Conservation (phyloP, 169 alveolate species). For the Cryptosporidium ubiquitum region DNA sequence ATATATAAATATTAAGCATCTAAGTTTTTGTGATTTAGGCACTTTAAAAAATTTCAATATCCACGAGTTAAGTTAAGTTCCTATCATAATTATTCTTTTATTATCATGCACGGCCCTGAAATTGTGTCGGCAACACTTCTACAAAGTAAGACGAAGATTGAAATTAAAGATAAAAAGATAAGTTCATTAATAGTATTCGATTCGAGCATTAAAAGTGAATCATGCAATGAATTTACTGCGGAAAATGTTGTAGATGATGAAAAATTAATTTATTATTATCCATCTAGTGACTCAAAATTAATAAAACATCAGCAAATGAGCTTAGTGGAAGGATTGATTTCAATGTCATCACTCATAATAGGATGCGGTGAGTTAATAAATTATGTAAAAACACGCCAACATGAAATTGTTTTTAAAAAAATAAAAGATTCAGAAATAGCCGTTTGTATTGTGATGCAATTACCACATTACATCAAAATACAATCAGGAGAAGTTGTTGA, state of each 20-base stretch:
- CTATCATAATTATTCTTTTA: neutral
- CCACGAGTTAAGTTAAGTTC: too few relatives aligned
- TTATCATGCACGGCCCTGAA: constrained; percentile 51
- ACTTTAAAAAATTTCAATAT: neutral
- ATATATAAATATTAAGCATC: neutral
- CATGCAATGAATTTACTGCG: neutral
- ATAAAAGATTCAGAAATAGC: constrained; percentile 21
- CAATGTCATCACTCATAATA: constrained; percentile 44
- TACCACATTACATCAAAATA: constrained; percentile 25
- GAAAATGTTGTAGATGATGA: neutral
- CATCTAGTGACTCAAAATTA: neutral
- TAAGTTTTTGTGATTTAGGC: neutral
- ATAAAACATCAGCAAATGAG: constrained; percentile 12
- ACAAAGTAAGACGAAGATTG: constrained; percentile 46
- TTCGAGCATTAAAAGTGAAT: constrained; percentile 7
- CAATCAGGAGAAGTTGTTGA: constrained; percentile 12
- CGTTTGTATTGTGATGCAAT: constrained; percentile 17
- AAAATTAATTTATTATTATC: constrained; percentile 58
- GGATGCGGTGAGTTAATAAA: constrained; percentile 12
- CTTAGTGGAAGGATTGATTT: constrained; percentile 46
- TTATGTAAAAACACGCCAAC: constrained; percentile 53
- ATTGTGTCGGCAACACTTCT: constrained; percentile 47
- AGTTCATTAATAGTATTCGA: constrained; percentile 26
- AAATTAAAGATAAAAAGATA: constrained; percentile 15
- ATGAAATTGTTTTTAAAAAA: constrained; percentile 47